phyloP scores from a whole-genome alignment of 1,284 basidiomycete genomes.

The Ceratobasidium sp. region DNA sequence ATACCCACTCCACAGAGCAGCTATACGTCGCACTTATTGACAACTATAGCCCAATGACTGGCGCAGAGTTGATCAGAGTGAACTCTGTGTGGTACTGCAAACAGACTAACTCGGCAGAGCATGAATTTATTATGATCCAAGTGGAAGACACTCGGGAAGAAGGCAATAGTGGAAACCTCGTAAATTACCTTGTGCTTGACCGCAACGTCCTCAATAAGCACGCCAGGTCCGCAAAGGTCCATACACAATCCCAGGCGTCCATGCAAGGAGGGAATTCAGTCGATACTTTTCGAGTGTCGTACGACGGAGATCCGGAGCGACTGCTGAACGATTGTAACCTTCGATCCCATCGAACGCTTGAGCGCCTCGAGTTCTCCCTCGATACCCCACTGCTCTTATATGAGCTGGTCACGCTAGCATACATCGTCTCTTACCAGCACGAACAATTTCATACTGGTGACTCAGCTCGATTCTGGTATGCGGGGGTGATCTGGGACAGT shows the following conservation, averaged over 20 bases:
- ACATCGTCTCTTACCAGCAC: background rate
- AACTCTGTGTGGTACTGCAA: conserved; percentile 11
- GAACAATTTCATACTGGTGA: background rate
- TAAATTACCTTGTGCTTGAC: conserved; percentile 6
- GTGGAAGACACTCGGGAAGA: conserved; percentile 7
- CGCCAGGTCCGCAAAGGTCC: too few relatives aligned
- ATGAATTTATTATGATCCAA: conserved; percentile 3
- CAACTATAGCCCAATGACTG: background rate
- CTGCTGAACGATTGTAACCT: background rate
- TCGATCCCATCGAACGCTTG: background rate
- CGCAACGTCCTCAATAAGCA: background rate
- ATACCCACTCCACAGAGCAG: too few relatives aligned
- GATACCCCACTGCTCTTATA: background rate
- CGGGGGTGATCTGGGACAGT: conserved; percentile 13
- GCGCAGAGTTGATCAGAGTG: background rate
- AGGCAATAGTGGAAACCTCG: background rate
- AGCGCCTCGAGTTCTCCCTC: background rate
- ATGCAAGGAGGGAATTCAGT: too few relatives aligned
- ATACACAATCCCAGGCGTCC: too few relatives aligned
- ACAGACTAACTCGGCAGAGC: background rate
- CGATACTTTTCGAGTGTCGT: conserved; percentile 4
- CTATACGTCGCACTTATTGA: background rate
- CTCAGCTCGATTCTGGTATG: conserved; percentile 4
- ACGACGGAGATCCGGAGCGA: background rate
- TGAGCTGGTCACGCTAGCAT: background rate